Percentiles rank a stretch among this genome's conserved stretches.
Conservation (phyloP, 805 yeast genomes). For the Suhomyces tanzawaensis region DNA sequence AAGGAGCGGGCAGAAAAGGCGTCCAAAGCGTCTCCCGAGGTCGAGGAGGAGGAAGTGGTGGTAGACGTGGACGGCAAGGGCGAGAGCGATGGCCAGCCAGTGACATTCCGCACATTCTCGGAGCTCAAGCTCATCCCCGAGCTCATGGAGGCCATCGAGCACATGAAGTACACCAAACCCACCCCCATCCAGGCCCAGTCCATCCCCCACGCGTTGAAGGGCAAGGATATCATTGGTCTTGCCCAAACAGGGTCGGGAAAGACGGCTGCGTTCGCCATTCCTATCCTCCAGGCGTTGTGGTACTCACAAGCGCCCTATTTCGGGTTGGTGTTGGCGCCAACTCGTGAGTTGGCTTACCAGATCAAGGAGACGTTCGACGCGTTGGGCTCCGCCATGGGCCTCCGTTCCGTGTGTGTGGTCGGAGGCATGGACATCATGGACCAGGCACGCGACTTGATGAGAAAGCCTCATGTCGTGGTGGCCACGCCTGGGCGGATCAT, state of each 20-base stretch:
- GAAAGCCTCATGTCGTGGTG: conserved; percentile 90
- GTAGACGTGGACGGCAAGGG: conserved; percentile 3
- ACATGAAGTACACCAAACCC: conserved; percentile 73
- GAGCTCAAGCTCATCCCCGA: conserved; percentile 73
- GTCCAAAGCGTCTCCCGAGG: neutral
- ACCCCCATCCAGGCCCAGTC: conserved; percentile 93
- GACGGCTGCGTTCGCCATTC: conserved; percentile 97
- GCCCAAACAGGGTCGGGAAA: conserved; percentile 99
- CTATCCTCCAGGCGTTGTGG: conserved; percentile 88
- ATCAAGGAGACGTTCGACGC: conserved; percentile 96
- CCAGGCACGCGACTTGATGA: conserved; percentile 89
- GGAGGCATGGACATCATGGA: conserved; percentile 99
- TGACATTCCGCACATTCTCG: conserved; percentile 23
- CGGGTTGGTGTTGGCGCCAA: conserved; percentile 85
- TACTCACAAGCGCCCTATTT: conserved; percentile 83
- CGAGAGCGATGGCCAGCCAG: conserved; percentile 5
- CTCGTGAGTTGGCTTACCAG: conserved; percentile 82
- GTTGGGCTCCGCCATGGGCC: conserved; percentile 86
- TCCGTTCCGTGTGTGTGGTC: conserved; percentile 83
- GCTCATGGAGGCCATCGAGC: conserved; percentile 73
- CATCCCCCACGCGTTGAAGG: conserved; percentile 86
- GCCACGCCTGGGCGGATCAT: conserved; percentile 94
- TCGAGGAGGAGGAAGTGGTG: conserved; percentile 3
- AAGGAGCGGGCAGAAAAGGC: conserved; percentile 10
- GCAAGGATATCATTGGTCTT: conserved; percentile 90